Conservation (phyloP, 1,139 yeast species). For the Blastobotrys capitulatus region DNA sequence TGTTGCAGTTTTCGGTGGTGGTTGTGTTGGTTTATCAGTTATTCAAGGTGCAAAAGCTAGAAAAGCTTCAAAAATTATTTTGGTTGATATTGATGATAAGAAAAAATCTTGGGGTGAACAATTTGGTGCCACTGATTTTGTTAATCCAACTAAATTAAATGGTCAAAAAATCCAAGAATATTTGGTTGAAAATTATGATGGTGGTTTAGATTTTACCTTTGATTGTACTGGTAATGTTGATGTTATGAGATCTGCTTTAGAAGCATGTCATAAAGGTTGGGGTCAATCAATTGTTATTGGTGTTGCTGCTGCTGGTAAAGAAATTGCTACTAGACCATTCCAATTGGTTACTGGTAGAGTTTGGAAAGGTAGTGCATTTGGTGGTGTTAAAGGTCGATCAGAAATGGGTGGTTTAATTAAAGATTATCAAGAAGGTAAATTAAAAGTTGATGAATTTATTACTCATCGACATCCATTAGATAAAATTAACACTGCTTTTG, state of each 20-base stretch:
- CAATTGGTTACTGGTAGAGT: slow-evolving; percentile 98
- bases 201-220: slow-evolving; percentile 92
- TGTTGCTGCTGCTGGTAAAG: slow-evolving; percentile 98
- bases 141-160: slow-evolving; percentile 73
- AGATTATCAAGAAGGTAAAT: slow-evolving; percentile 72
- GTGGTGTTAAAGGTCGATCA: slow-evolving; percentile 96
- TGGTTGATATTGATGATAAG: slow-evolving; percentile 77
- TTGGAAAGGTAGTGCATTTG: slow-evolving; percentile 98
- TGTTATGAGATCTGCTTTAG: slow-evolving; percentile 94
- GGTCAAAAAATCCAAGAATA: slow-evolving; percentile 78
- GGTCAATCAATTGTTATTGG: slow-evolving; percentile 93
- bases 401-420: slow-evolving; percentile 90
- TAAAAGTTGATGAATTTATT: slow-evolving; percentile 92
- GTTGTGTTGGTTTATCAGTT: slow-evolving; percentile 93
- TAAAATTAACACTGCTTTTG: slow-evolving; percentile 82
- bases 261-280: slow-evolving; percentile 99
- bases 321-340: slow-evolving; percentile 95
- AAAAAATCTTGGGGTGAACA: slow-evolving; percentile 81
- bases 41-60: slow-evolving; percentile 89
- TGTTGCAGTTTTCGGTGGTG: slow-evolving; percentile 96
- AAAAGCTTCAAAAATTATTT: slow-evolving; percentile 77
- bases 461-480: slow-evolving; percentile 80
- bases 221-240: slow-evolving; percentile 96
- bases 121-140: slow-evolving; percentile 93
- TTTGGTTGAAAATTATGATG: slow-evolving; percentile 85